These are phyloP conservation scores for Davidsoniella neocaledoniae DNA, from an alignment of 2,329 filamentous ascomycete species.

Conservation along the genomic window DNA sequence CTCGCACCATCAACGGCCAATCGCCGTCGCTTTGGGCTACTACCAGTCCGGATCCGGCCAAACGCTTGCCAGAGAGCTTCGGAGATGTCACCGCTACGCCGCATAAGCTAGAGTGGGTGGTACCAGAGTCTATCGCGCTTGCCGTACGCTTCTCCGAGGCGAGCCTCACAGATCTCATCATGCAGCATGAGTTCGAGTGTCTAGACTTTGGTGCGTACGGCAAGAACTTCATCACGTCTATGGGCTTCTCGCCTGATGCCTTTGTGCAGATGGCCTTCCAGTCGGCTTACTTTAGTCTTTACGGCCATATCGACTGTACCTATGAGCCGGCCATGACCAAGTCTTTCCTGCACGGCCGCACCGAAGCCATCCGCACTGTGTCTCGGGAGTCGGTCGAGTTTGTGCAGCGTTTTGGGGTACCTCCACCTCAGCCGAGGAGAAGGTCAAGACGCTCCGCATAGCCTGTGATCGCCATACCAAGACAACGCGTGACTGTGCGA, in stretches of 20 bases:
- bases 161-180: conserved; percentile 78
- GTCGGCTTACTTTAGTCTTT: conserved; percentile 91
- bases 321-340: conserved; percentile 99
- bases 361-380: conserved; percentile 80
- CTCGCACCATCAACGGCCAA: conserved; percentile 84
- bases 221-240: conserved; percentile 93
- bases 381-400: conserved; percentile 74
- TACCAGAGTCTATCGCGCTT: conserved; percentile 79
- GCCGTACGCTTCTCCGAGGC: conserved; percentile 93
- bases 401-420: conserved; percentile 79
- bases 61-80: conserved; percentile 79
- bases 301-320: conserved; percentile 82
- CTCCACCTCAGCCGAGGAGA: conserved; percentile 64
- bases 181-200: conserved; percentile 90
- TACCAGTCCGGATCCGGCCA: conserved; percentile 77
- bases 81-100: conserved; percentile 87
- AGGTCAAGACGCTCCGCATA: conserved; percentile 69
- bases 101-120: conserved; percentile 94
- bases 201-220: conserved; percentile 80
- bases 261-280: conserved; percentile 99
- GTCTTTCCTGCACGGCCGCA: conserved; percentile 77
- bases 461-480: conserved; percentile 71
- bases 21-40: conserved; percentile 87
- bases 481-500: conserved; percentile 70
- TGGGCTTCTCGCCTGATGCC: conserved; percentile 92